Conservation (phyloP, 192 early-diverging fungal species). For the Phycomyces nitens region DNA sequence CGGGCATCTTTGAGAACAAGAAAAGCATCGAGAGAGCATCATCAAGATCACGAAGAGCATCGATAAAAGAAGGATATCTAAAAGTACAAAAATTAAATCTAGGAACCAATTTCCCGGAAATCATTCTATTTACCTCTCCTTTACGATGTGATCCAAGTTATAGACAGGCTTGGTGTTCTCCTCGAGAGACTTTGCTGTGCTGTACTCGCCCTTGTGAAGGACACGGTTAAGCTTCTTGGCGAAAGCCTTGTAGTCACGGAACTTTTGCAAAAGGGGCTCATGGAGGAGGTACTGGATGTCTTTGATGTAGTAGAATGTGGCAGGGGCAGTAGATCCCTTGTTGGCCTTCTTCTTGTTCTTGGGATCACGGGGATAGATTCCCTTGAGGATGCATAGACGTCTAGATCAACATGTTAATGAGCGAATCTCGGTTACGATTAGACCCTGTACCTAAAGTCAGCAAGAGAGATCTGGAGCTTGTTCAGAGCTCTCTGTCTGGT, state of each 20-base stretch:
- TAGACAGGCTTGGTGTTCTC: constrained; percentile 77
- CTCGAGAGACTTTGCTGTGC: constrained; percentile 71
- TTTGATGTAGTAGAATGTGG: constrained; percentile 91
- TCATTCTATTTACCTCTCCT: constrained; percentile 65
- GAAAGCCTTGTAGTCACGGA: constrained; percentile 90
- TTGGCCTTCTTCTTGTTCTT: constrained; percentile 90
- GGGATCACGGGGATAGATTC: constrained; percentile 96
- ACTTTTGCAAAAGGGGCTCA: constrained; percentile 90
- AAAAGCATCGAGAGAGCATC: constrained; percentile 98
- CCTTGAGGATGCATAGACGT: constrained; percentile 97
- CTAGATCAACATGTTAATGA: constrained; percentile 35
- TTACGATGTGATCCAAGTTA: constrained; percentile 89
- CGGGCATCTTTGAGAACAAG: constrained; percentile 88
- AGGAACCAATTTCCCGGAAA: constrained; percentile 5
- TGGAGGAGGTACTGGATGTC: constrained; percentile 94
- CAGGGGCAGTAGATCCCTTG: constrained; percentile 81
- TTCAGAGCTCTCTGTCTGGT: constrained; percentile 85
- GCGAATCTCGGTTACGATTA: not conserved
- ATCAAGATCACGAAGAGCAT: constrained; percentile 92
- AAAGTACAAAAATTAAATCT: not conserved
- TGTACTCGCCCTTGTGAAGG: constrained; percentile 76
- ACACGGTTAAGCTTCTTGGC: constrained; percentile 84
- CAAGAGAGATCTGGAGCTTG: constrained; percentile 92
- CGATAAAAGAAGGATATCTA: constrained; percentile 89
- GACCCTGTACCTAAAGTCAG: constrained; percentile 77